Evolutionary conservation across 2,329 filamentous ascomycete species (phyloP).

Genomic region (Alternaria alternata): DNA sequence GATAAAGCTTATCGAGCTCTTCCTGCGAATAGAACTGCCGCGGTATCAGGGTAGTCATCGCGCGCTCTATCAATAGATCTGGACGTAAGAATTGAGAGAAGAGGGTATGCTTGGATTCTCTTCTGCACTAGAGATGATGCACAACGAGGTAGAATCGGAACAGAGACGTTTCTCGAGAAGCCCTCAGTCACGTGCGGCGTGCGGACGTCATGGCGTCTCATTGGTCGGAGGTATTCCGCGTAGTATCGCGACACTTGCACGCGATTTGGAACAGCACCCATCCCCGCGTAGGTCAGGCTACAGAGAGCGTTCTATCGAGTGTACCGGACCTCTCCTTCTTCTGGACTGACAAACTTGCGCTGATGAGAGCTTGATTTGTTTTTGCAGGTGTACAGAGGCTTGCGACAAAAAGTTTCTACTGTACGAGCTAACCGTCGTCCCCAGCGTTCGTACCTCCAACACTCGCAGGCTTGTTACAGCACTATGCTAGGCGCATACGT

Average conservation of each 20-base stretch:
- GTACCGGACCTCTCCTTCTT: neutral
- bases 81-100: neutral
- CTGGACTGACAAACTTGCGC: neutral
- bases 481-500: conserved; percentile 46
- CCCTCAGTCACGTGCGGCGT: conserved; percentile 34
- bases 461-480: conserved; percentile 7
- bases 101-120: neutral
- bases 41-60: conserved; percentile 81
- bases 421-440: conserved; percentile 6
- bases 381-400: neutral
- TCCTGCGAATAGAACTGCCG: conserved; percentile 79
- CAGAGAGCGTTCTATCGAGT: neutral
- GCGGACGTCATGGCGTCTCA: conserved; percentile 18
- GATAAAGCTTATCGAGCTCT: conserved; percentile 84
- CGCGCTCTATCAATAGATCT: neutral
- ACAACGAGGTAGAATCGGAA: neutral
- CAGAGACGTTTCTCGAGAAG: conserved; percentile 2
- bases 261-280: conserved; percentile 3
- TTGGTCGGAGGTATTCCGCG: conserved; percentile 19
- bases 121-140: neutral
- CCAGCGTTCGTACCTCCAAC: conserved; percentile 5
- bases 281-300: neutral
- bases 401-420: conserved; percentile 4
- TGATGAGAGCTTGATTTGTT: neutral
- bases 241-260: conserved; percentile 5